phyloP scores from a whole-genome alignment of 345 rosid species.

The Limnanthes douglasii region DNA sequence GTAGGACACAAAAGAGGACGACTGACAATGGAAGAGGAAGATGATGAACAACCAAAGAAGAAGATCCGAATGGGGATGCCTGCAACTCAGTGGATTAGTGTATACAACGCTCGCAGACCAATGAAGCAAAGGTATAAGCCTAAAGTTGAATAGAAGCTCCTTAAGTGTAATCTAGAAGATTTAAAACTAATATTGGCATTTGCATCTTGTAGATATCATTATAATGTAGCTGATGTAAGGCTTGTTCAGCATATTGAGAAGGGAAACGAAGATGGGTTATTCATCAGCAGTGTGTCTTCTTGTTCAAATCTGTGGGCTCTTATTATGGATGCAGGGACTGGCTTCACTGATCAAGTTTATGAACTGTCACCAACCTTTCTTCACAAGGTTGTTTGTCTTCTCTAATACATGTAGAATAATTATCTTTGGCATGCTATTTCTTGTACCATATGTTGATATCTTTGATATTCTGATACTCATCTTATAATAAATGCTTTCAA shows the following conservation, averaged over 20 bases:
- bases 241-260: constrained; percentile 71
- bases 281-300: constrained; percentile 86
- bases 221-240: constrained; percentile 74
- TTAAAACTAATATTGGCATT: constrained; percentile 7
- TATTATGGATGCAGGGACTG: constrained; percentile 97
- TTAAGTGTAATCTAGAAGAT: constrained; percentile 3
- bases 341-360: constrained; percentile 67
- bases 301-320: constrained; percentile 90
- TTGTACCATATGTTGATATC: no score
- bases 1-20: constrained; percentile 98
- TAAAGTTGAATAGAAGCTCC: constrained; percentile 3
- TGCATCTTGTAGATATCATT: constrained; percentile 58
- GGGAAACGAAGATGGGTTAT: constrained; percentile 84
- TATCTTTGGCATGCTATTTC: no score
- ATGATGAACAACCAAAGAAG: constrained; percentile 86
- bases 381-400: constrained; percentile 49
- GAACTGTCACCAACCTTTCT: constrained; percentile 70
- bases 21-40: constrained; percentile 74
- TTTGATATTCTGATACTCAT: no score
- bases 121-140: constrained; percentile 76
- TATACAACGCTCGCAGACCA: constrained; percentile 89
- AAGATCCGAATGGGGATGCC: constrained; percentile 98
- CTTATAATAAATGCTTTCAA: background rate
- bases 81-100: constrained; percentile 94
- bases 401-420: no score